Evolutionary conservation across 352 stramenopile genomes (phyloP).

Genomic region (Phytopythium cucurbitacearum): DNA sequence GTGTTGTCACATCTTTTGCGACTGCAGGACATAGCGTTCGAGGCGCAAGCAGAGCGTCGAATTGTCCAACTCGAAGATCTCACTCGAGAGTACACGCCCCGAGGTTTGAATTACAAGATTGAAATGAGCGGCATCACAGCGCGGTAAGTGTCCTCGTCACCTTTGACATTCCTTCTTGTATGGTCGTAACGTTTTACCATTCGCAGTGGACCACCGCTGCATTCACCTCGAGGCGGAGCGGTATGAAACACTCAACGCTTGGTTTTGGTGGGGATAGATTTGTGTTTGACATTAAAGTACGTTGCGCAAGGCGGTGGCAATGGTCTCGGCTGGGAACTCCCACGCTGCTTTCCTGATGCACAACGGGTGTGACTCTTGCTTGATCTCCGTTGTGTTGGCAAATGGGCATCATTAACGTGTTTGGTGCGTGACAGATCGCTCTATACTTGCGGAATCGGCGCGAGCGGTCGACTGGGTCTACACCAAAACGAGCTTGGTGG

Average conservation of each 20-base stretch:
- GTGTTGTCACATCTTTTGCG: not conserved
- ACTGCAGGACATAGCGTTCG: constrained; percentile 47
- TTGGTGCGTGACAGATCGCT: constrained; percentile 35
- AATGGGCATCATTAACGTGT: not conserved
- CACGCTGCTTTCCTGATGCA: constrained; percentile 83
- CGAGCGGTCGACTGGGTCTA: constrained; percentile 79
- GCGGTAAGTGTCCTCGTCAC: constrained; percentile 22
- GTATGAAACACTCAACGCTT: constrained; percentile 16
- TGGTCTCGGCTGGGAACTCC: constrained; percentile 71
- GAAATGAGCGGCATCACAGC: constrained; percentile 79
- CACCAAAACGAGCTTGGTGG: constrained; percentile 40
- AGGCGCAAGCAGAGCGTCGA: constrained; percentile 35
- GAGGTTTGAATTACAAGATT: constrained; percentile 51
- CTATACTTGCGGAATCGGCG: constrained; percentile 90
- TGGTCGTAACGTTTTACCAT: not conserved
- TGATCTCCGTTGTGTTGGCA: not conserved
- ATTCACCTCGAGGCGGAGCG: constrained; percentile 50
- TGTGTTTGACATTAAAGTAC: not conserved
- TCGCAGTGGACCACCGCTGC: constrained; percentile 46
- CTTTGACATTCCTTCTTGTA: not conserved
- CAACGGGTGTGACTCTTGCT: constrained; percentile 40
- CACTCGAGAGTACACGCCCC: constrained; percentile 50
- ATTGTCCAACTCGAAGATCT: constrained; percentile 60
- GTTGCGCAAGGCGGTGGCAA: constrained; percentile 38
- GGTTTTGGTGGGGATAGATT: not conserved